Evolutionary conservation across 768 basidiomycete species (phyloP).

Genomic region (Mrakia frigida): DNA sequence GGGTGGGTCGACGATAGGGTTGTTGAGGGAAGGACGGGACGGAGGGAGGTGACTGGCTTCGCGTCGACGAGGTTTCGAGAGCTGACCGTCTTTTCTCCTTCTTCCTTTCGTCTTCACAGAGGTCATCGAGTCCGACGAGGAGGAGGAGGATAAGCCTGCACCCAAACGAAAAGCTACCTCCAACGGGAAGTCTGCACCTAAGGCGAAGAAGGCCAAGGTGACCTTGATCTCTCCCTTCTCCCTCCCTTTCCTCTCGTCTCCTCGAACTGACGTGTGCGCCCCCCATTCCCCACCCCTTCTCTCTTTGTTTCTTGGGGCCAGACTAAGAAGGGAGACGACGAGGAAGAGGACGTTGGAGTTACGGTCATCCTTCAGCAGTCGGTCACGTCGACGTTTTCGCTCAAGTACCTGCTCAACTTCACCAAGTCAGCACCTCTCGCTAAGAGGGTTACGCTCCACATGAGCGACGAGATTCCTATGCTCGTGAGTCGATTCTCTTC

Average conservation of each 20-base stretch:
- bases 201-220: slow-evolving; percentile 32
- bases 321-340: slow-evolving; percentile 57
- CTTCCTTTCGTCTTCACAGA: background rate
- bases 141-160: slow-evolving; percentile 44
- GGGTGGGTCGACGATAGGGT: no score
- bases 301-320: background rate
- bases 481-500: slow-evolving; percentile 53
- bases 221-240: background rate
- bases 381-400: slow-evolving; percentile 86
- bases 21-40: no score
- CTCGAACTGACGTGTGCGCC: background rate
- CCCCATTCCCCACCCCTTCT: background rate
- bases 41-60: no score
- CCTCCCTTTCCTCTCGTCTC: background rate
- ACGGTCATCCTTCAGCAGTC: slow-evolving; percentile 81
- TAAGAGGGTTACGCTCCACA: slow-evolving; percentile 69
- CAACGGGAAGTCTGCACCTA: slow-evolving; percentile 7
- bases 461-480: slow-evolving; percentile 87
- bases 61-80: no score
- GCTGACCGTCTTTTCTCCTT: no score
- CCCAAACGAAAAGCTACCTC: slow-evolving; percentile 21
- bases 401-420: slow-evolving; percentile 97
- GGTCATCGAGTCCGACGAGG: slow-evolving; percentile 34
- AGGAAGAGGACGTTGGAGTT: slow-evolving; percentile 55
- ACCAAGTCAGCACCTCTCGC: slow-evolving; percentile 77